These are phyloP conservation scores for Talaromyces sp. DNA, from an alignment of 2,329 filamentous ascomycete genomes.

Conservation along the genomic window DNA sequence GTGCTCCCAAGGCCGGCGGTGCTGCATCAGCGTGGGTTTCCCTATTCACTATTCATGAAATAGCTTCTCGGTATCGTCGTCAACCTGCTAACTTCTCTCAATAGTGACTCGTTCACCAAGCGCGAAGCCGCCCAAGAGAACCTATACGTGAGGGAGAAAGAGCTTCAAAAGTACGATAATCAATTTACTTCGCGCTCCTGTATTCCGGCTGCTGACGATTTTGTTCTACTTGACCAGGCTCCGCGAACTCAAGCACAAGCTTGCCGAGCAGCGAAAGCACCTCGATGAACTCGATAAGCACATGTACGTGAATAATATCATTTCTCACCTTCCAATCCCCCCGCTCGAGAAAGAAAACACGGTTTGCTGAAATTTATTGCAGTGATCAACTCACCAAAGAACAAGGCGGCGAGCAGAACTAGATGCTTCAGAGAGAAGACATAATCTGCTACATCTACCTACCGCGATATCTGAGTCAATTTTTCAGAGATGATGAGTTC, in stretches of 20 bases:
- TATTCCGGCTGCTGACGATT: neutral
- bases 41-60: neutral
- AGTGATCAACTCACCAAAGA: conserved; percentile 74
- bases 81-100: conserved; percentile 12
- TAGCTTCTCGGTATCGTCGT: neutral
- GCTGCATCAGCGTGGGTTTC: conserved; percentile 28
- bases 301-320: conserved; percentile 59
- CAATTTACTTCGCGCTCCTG: neutral
- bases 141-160: conserved; percentile 76
- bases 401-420: conserved; percentile 59
- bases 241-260: conserved; percentile 61
- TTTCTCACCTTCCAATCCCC: neutral
- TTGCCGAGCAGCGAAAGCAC: conserved; percentile 73
- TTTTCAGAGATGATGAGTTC: neutral
- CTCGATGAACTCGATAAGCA: conserved; percentile 79
- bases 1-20: conserved; percentile 41
- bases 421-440: conserved; percentile 20
- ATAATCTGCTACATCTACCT: neutral
- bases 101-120: conserved; percentile 84
- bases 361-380: conserved; percentile 17
- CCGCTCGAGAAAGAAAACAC: neutral
- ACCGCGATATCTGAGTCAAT: neutral
- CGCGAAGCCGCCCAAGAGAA: conserved; percentile 86
- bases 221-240: conserved; percentile 46
- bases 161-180: conserved; percentile 70